phyloP scores from a whole-genome alignment of 148 eudicot genomes.

The Polygonum aviculare region DNA sequence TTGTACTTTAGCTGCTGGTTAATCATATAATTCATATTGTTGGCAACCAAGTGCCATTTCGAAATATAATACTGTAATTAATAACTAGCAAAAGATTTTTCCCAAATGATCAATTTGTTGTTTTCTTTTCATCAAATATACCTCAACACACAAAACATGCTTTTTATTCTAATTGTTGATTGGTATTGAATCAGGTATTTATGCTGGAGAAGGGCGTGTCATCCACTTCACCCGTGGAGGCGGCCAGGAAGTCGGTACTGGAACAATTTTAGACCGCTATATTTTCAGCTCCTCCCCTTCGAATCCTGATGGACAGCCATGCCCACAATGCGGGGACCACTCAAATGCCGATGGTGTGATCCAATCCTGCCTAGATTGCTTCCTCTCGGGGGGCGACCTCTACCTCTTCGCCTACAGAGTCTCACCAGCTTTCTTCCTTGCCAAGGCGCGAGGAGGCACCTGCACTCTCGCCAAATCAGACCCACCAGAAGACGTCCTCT shows the following conservation, averaged over 20 bases:
- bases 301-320: slow-evolving; percentile 31
- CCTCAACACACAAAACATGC: background rate
- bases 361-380: slow-evolving; percentile 83
- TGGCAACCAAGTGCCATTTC: background rate
- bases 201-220: slow-evolving; percentile 68
- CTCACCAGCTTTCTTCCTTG: slow-evolving; percentile 50
- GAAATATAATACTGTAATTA: background rate
- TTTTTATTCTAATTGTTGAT: background rate
- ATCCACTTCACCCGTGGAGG: slow-evolving; percentile 86
- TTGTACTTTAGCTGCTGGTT: background rate
- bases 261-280: slow-evolving; percentile 61
- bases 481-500: slow-evolving; percentile 55
- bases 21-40: background rate
- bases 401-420: slow-evolving; percentile 60
- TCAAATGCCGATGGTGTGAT: slow-evolving; percentile 59
- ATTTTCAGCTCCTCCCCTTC: slow-evolving; percentile 66
- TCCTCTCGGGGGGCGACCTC: slow-evolving; percentile 69
- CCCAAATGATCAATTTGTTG: too few relatives aligned
- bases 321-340: slow-evolving; percentile 71
- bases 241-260: slow-evolving; percentile 83
- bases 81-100: too few relatives aligned
- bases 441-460: slow-evolving; percentile 86
- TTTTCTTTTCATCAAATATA: too few relatives aligned
- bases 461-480: slow-evolving; percentile 77
- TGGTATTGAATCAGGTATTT: slow-evolving; percentile 47